Evolutionary conservation across 2,329 filamentous ascomycete species (phyloP), one percentile per base, ranked within the genome.

Genomic region (Elsinoe arachidis): DNA sequence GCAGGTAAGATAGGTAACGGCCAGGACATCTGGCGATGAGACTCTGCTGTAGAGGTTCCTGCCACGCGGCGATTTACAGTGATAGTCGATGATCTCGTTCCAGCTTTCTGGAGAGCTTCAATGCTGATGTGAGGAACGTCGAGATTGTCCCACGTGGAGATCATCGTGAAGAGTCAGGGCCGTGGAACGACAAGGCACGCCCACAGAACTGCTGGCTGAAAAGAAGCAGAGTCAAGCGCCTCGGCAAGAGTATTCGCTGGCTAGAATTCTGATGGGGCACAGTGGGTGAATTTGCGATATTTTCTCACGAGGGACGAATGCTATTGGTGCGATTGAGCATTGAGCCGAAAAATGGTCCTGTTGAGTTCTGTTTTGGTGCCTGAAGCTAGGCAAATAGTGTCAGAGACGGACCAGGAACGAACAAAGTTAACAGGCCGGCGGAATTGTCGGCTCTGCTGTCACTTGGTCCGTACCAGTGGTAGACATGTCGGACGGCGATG

Each of bases 271-370:
- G 49, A 37, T 53, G 49, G 49, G 49, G 15, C 49, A 53, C 49
- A 53, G 34, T 3, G 14, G 34, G 5, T 17, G 49, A 53, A 26
- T 53, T 53, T 53, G 49, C 49, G 49, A 39, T 15, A 53, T 38
- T 53, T 53, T 26, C 14, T 14, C 17, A 39, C 6, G n/a, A 34
- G 21, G 26, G 9, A 15, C 12, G 33, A 26, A n/a, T 38, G 35
- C 49, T 14, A 55, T 55, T 55, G 53, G 53, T 46, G 53, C 53
- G 53, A 55, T 55, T 55, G 53, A 10, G 53, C 6, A 14, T 19
- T 23, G 49, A 38, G n/a, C 53, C 19, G 9, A 55, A 55, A 55
- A 46, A 33, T 17, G 34, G 35, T 33, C 53, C 33, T 19, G 37
- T 46, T 43, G 37, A 55, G 53, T 17, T 55, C 43, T 23, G 17